Percentiles rank a stretch among this genome's conserved stretches.
Evolutionary conservation across 768 basidiomycete species (phyloP).

Genomic region (Boletus fagicola): DNA sequence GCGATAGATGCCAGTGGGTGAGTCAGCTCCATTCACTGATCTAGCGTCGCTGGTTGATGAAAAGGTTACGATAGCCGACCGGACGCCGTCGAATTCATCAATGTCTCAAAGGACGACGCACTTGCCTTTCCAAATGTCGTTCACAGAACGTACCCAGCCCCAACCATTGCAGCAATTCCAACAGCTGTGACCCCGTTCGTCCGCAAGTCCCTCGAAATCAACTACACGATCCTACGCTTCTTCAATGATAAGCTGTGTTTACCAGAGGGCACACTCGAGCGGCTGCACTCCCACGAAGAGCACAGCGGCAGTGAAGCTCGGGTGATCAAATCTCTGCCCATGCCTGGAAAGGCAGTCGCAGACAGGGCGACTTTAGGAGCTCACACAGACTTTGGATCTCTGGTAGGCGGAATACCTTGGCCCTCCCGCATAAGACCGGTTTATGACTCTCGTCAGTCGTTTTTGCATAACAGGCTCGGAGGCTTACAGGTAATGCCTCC

Average conservation of each 20-base stretch:
- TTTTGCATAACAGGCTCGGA: constrained; percentile 68
- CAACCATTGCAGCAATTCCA: constrained; percentile 50
- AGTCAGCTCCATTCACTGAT: background rate
- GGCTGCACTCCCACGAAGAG: constrained; percentile 44
- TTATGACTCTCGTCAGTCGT: constrained; percentile 40
- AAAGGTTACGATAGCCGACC: constrained; percentile 11
- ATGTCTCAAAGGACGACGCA: constrained; percentile 67
- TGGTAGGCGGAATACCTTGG: constrained; percentile 39
- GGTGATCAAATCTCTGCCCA: constrained; percentile 48
- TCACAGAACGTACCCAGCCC: constrained; percentile 56
- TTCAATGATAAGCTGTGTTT: constrained; percentile 58
- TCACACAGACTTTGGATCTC: constrained; percentile 75
- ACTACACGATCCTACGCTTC: constrained; percentile 49
- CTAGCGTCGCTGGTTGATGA: background rate
- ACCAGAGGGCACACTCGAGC: constrained; percentile 44
- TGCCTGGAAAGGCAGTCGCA: constrained; percentile 22
- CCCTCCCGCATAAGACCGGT: background rate
- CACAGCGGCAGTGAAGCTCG: constrained; percentile 58
- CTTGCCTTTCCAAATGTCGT: constrained; percentile 53
- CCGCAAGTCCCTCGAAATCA: constrained; percentile 55
- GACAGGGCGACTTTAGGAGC: constrained; percentile 52
- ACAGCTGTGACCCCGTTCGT: constrained; percentile 54
- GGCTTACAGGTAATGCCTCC: constrained; percentile 69
- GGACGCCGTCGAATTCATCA: constrained; percentile 63
- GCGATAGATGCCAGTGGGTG: constrained; percentile 59